Evolutionary conservation across 2,329 filamentous ascomycete species (phyloP).

Genomic region (Arthrobotrys conoides): DNA sequence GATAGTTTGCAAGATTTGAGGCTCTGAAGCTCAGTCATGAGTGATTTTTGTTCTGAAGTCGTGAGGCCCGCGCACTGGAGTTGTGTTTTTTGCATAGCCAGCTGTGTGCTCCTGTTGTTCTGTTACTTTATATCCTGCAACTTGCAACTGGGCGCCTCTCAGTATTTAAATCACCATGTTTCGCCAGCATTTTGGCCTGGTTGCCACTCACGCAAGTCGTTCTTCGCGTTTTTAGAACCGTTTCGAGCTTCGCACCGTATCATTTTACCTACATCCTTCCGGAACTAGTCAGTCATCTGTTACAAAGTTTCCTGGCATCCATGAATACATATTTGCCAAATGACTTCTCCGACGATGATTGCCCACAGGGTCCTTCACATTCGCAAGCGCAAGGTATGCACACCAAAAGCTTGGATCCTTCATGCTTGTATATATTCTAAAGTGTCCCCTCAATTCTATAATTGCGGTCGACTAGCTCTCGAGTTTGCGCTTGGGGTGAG

Average conservation of each 20-base stretch:
- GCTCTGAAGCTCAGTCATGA: background rate
- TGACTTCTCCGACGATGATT: background rate
- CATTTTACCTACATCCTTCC: slow-evolving; percentile 11
- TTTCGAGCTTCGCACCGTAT: background rate
- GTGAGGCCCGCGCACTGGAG: background rate
- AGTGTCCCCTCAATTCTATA: too few species aligned
- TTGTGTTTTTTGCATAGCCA: background rate
- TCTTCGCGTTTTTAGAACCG: background rate
- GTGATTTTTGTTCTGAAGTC: background rate
- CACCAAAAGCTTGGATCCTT: too few species aligned
- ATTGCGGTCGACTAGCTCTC: too few species aligned
- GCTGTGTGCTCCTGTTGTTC: background rate
- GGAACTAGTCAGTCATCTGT: background rate
- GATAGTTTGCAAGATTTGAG: background rate
- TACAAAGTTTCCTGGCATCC: background rate
- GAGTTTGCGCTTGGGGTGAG: too few species aligned
- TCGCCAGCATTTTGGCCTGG: slow-evolving; percentile 17
- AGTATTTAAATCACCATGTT: slow-evolving; percentile 8
- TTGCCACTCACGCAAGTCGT: slow-evolving; percentile 10
- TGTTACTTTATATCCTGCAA: too few species aligned
- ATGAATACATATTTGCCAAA: background rate
- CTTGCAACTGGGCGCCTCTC: background rate
- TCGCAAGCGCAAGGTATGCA: too few species aligned
- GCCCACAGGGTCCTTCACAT: too few species aligned
- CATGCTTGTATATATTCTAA: too few species aligned